Evolutionary conservation across 208 protist genomes (phyloP).

Genomic region (Leishmania arabica): DNA sequence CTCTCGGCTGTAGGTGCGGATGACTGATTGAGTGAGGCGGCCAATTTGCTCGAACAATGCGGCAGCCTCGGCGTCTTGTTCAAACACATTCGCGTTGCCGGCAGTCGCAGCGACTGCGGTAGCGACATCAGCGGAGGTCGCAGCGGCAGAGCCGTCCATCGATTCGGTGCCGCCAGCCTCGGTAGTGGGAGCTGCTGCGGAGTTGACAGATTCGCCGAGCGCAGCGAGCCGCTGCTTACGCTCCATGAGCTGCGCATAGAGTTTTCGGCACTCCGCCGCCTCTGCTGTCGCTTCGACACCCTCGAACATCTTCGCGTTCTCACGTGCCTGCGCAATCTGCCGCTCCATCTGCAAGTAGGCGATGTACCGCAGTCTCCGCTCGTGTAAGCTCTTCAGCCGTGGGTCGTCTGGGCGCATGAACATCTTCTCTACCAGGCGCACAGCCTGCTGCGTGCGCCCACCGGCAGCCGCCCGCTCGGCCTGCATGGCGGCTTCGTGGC

Average conservation of each 20-base stretch:
- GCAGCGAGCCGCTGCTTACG: constrained; percentile 19
- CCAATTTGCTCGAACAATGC: constrained; percentile 75
- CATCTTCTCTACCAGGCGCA: constrained; percentile 80
- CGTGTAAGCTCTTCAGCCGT: constrained; percentile 64
- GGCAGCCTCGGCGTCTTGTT: constrained; percentile 52
- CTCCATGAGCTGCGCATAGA: constrained; percentile 55
- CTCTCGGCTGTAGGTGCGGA: constrained; percentile 26
- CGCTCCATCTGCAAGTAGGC: constrained; percentile 85
- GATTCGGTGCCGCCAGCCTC: neutral
- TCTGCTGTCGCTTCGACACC: constrained; percentile 61
- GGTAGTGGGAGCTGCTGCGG: neutral
- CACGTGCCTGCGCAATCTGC: constrained; percentile 75
- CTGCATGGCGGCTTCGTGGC: constrained; percentile 31
- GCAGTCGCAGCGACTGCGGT: neutral
- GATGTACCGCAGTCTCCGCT: constrained; percentile 80
- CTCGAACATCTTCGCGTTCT: constrained; percentile 69
- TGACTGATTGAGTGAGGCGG: constrained; percentile 38
- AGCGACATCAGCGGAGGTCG: neutral
- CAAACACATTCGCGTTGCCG: constrained; percentile 50
- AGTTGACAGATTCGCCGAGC: neutral
- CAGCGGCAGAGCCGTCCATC: neutral
- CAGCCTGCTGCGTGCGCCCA: constrained; percentile 43
- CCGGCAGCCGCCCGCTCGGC: constrained; percentile 40
- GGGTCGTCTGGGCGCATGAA: constrained; percentile 76
- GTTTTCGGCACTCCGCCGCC: constrained; percentile 50